Evolutionary conservation across 768 basidiomycete genomes (phyloP), one percentile per base, ranked within the genome.

Genomic region (Fomitopsis serialis): DNA sequence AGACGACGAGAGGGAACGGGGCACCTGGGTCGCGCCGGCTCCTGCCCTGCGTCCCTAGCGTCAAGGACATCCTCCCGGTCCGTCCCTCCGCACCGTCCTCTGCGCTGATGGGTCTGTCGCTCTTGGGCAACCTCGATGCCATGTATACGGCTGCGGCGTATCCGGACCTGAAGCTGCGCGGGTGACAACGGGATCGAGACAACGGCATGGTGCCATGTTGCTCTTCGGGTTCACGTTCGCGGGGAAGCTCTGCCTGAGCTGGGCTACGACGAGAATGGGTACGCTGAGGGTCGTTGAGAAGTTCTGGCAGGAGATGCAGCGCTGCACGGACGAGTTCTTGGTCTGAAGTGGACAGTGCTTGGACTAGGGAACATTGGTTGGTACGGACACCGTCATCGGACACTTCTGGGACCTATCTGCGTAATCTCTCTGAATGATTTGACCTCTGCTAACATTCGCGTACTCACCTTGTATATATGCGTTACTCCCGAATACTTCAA

Each of bases 121-220:
- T 94, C 55, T 74, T 92, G n/a, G 90, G 91, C 1, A 92, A 91
- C 63, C 72, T 92, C 50, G 89, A 92, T 64, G 85, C 80, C 2
- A 87, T 85, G 27, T 93, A 92, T 72, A 81, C 84, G 58, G 89
- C 91, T 63, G 68, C 74, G 10, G 57, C 68, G 1, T 91, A 79
- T 70, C 75, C 78, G 3, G 57, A 54, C 1, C 69, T 91, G 55
- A 67, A 77, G 65, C 72, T 92, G 19, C 81, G 88, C 58, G 84
- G 84, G 3, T 94, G 32, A 92, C 87, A 24, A 92, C 91, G 1
- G 91, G 89, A 2, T 89, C 87, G 7, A 77, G 91, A n/a, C 90
- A 92, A 63, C 80, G 89, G 2, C 64, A 78, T 0, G 82, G 88
- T 10, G 89, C 82, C 2, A 84, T 92, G 81, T 73, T 94, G 36